Base-by-base conservation (phyloP, 2,329 filamentous ascomycete genomes). In the Aspergillus chevalieri region DNA sequence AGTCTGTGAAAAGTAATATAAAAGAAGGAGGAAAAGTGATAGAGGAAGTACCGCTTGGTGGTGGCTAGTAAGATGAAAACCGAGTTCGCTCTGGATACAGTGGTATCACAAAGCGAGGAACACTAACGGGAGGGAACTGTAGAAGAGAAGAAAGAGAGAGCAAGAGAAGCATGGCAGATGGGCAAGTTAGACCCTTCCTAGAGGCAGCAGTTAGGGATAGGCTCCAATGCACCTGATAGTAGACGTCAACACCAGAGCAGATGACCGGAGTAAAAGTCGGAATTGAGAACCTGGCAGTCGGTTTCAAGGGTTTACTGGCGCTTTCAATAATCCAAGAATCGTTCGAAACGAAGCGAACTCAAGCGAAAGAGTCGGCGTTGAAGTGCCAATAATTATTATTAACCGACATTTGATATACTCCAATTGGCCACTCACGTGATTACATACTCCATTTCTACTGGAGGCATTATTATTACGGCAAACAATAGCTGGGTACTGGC, bases 111-210 rank as follows among this genome's bases (percentile, higher is more conserved):
- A 39, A 19, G 36, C 19, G 36, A 41, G 46, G 48, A 54, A 56
- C 44, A 53, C 55, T 57, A 59, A 52, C 46, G 53, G 52, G 49
- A 59, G 43, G 49, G 57, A 53, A 43, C 52, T 46, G 46, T 41
- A 28, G 52, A 45, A 46, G 33, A 52, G 44, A 47, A 51, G 45
- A 48, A 45, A 36, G 41, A 9, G 36, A 17, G 7, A 17, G n/a
- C 7, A 19, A 39, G 36, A 39, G 15, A 19, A 17, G 36, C n/a
- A 39, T 15, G 19, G 12, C 36, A 39, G 26, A 30, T 5, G 9
- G 26, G 26, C 26, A 30, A 30, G 10, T 12, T 12, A 30, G 4
- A 30, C 26, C 26, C 10, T 30, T 30, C 10, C 26, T 12, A 30
- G 26, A 30, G 26, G 26, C 26, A 30, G 26, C 26, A 12, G 26